phyloP scores from a whole-genome alignment of 2,329 filamentous ascomycete genomes.

The Leptoxyphium fumago region DNA sequence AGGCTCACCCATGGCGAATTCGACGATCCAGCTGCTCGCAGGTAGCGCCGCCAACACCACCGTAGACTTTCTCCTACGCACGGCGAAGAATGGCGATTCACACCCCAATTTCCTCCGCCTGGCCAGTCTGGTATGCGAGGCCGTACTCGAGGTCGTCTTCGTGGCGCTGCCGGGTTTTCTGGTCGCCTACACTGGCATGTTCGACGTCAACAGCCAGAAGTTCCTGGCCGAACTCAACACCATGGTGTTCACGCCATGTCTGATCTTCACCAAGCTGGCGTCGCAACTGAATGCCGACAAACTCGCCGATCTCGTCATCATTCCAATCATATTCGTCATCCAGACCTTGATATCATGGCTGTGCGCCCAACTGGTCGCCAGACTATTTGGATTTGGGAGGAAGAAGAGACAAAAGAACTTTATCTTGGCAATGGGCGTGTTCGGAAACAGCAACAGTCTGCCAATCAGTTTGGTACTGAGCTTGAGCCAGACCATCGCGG shows the following conservation, averaged over 20 bases:
- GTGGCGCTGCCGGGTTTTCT: constrained; percentile 91
- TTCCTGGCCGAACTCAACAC: constrained; percentile 95
- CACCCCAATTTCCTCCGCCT: constrained; percentile 57
- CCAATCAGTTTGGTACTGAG: constrained; percentile 93
- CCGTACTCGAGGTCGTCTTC: constrained; percentile 87
- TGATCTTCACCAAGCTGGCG: constrained; percentile 93
- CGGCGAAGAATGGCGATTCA: constrained; percentile 12
- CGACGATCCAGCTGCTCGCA: constrained; percentile 11
- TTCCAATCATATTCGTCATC: constrained; percentile 82
- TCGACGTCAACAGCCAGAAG: constrained; percentile 91
- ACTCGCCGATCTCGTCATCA: constrained; percentile 76
- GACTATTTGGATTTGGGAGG: constrained; percentile 53
- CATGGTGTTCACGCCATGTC: constrained; percentile 87
- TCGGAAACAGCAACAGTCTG: constrained; percentile 95
- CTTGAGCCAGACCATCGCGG: constrained; percentile 78
- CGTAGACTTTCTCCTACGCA: constrained; percentile 29
- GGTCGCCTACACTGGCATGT: constrained; percentile 76
- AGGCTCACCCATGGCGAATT: constrained; percentile 13
- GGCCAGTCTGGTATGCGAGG: constrained; percentile 77
- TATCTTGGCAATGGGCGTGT: constrained; percentile 91
- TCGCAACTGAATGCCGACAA: constrained; percentile 88
- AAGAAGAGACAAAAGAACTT: constrained; percentile 76
- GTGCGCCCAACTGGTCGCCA: constrained; percentile 56
- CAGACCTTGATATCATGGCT: constrained; percentile 79
- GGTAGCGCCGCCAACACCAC: constrained; percentile 8